phyloP scores from a whole-genome alignment of 768 basidiomycete species.

The Rhodotorula babjevae region DNA sequence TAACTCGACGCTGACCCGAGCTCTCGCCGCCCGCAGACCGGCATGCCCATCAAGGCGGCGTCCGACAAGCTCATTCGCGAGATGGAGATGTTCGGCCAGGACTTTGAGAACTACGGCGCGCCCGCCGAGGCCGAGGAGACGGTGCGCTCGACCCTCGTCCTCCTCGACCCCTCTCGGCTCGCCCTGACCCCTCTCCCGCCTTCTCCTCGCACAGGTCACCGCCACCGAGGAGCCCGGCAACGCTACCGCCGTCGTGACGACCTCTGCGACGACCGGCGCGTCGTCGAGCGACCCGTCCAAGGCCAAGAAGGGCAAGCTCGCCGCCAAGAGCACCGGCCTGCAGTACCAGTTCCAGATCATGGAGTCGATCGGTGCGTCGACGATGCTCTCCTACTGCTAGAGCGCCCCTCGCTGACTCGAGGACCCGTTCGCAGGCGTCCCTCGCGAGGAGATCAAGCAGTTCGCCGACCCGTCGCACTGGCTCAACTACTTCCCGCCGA shows the following conservation, averaged over 20 bases:
- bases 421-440: constrained; percentile 55
- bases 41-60: constrained; percentile 99
- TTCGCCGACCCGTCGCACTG: constrained; percentile 94
- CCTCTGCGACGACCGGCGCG: constrained; percentile 35
- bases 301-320: constrained; percentile 91
- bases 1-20: neutral
- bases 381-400: too few species aligned
- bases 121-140: constrained; percentile 49
- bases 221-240: constrained; percentile 46
- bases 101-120: constrained; percentile 68
- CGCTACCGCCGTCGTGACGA: constrained; percentile 46
- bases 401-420: neutral
- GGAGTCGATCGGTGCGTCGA: constrained; percentile 63
- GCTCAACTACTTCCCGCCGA: constrained; percentile 91
- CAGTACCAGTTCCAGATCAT: constrained; percentile 99
- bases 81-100: constrained; percentile 86
- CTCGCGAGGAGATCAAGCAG: constrained; percentile 82
- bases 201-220: constrained; percentile 46
- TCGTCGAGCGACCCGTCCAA: constrained; percentile 55
- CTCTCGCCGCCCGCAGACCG: constrained; percentile 53
- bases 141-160: constrained; percentile 31
- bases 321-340: constrained; percentile 85
- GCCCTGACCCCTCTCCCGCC: too few species aligned
- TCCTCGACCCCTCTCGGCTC: too few species aligned
- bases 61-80: constrained; percentile 96